These are phyloP conservation scores for Gautieria morchelliformis DNA, from an alignment of 768 basidiomycete genomes.

Conservation along the genomic window DNA sequence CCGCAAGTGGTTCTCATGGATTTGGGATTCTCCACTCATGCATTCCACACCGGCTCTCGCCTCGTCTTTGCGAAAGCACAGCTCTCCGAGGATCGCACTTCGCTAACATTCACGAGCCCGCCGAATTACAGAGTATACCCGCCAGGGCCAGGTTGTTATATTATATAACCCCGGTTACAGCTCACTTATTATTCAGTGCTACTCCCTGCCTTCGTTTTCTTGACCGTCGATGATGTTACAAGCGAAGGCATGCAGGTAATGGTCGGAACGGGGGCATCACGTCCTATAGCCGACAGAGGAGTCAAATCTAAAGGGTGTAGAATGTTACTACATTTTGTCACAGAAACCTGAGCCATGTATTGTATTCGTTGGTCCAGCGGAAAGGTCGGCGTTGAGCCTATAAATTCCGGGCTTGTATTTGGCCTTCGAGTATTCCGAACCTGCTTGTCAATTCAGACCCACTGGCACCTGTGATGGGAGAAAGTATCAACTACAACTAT, in stretches of 20 bases:
- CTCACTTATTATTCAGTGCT: neutral
- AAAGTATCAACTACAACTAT: too few species aligned
- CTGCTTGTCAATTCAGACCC: too few species aligned
- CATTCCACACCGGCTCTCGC: conserved; percentile 27
- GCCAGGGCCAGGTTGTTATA: conserved; percentile 22
- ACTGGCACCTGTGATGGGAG: too few species aligned
- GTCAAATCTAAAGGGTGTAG: too few species aligned
- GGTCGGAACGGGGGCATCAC: conserved; percentile 3
- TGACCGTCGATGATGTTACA: neutral
- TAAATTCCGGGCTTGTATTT: too few species aligned
- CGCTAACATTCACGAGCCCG: conserved; percentile 24
- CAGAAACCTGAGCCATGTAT: too few species aligned
- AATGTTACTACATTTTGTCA: too few species aligned
- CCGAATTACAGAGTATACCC: conserved; percentile 28
- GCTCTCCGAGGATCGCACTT: conserved; percentile 20
- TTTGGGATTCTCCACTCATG: conserved; percentile 27
- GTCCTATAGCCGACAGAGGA: neutral
- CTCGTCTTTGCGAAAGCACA: conserved; percentile 25
- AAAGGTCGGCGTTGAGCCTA: too few species aligned
- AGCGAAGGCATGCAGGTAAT: neutral
- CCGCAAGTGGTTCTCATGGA: conserved; percentile 25
- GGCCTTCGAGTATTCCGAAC: too few species aligned
- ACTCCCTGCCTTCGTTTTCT: neutral
- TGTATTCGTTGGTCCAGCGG: too few species aligned
- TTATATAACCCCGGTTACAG: neutral